phyloP scores from a whole-genome alignment of 768 basidiomycete species.

The Mycena epipterygia region DNA sequence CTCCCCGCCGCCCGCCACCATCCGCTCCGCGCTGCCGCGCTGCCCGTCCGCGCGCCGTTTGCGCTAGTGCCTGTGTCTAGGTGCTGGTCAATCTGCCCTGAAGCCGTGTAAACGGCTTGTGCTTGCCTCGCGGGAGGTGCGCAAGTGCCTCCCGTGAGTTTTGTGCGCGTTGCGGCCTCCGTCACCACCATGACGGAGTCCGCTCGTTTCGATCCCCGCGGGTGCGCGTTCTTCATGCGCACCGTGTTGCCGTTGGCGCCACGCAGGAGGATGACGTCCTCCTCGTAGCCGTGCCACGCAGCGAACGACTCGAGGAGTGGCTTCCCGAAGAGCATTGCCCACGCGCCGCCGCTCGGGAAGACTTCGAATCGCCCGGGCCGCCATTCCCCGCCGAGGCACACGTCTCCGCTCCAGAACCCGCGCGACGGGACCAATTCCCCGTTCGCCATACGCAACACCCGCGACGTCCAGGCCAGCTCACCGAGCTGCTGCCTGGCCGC shows the following conservation, averaged over 20 bases:
- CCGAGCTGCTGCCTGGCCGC: neutral
- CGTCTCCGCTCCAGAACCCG: constrained; percentile 28
- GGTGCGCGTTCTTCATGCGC: neutral
- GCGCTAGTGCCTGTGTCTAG: neutral
- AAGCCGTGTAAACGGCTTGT: neutral
- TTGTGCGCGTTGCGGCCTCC: constrained; percentile 6
- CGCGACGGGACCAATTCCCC: constrained; percentile 23
- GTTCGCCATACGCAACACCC: constrained; percentile 35
- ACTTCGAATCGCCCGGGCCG: constrained; percentile 29
- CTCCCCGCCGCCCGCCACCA: neutral
- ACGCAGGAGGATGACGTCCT: constrained; percentile 5
- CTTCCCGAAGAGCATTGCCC: constrained; percentile 33
- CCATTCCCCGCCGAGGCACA: constrained; percentile 12
- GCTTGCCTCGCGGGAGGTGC: constrained; percentile 1
- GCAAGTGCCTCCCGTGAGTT: neutral
- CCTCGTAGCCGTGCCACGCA: constrained; percentile 29
- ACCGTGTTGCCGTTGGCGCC: neutral
- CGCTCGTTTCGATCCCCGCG: neutral
- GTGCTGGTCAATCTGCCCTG: neutral
- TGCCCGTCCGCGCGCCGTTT: neutral
- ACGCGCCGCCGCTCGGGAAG: constrained; percentile 36
- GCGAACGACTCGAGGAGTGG: constrained; percentile 31
- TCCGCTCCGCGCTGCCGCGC: too few relatives aligned
- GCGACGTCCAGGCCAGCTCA: neutral
- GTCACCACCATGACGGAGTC: constrained; percentile 13